phyloP scores from a whole-genome alignment of 2,329 filamentous ascomycete genomes.

The Cercospora beticola region DNA sequence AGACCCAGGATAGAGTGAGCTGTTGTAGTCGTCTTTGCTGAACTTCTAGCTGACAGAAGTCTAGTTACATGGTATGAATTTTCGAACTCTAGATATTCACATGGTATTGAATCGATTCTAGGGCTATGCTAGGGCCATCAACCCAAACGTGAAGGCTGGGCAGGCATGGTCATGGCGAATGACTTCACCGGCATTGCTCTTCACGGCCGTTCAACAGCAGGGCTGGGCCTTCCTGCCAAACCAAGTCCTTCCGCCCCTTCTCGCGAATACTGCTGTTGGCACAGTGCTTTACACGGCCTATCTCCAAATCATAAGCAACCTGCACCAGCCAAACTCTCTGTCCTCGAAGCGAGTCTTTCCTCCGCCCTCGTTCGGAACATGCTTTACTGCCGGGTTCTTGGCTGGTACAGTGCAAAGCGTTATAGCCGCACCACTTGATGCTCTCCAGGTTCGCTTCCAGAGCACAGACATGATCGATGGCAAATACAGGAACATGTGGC shows the following conservation, averaged over 20 bases:
- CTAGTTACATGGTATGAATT: slow-evolving; percentile 52
- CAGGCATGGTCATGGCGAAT: slow-evolving; percentile 60
- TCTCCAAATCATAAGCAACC: slow-evolving; percentile 63
- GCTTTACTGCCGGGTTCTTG: slow-evolving; percentile 68
- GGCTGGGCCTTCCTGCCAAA: slow-evolving; percentile 74
- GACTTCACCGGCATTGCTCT: slow-evolving; percentile 69
- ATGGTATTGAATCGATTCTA: slow-evolving; percentile 29
- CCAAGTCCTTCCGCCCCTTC: slow-evolving; percentile 71
- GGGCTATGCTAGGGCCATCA: slow-evolving; percentile 64
- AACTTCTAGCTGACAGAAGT: slow-evolving; percentile 11
- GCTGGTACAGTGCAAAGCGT: slow-evolving; percentile 70
- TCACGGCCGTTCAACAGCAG: slow-evolving; percentile 65
- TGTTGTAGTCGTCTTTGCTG: background rate
- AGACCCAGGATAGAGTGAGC: slow-evolving; percentile 82
- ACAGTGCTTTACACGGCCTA: slow-evolving; percentile 75
- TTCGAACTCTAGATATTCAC: background rate
- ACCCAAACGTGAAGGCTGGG: slow-evolving; percentile 52
- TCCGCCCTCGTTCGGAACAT: slow-evolving; percentile 62
- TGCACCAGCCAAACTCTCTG: slow-evolving; percentile 65
- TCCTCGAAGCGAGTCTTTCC: slow-evolving; percentile 66
- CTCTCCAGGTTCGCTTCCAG: slow-evolving; percentile 71
- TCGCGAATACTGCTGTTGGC: slow-evolving; percentile 72
- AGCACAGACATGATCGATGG: slow-evolving; percentile 59
- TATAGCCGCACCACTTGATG: slow-evolving; percentile 72
- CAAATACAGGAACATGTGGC: slow-evolving; percentile 64